Conservation (phyloP, 352 stramenopile genomes). For the Thraustotheca clavata region DNA sequence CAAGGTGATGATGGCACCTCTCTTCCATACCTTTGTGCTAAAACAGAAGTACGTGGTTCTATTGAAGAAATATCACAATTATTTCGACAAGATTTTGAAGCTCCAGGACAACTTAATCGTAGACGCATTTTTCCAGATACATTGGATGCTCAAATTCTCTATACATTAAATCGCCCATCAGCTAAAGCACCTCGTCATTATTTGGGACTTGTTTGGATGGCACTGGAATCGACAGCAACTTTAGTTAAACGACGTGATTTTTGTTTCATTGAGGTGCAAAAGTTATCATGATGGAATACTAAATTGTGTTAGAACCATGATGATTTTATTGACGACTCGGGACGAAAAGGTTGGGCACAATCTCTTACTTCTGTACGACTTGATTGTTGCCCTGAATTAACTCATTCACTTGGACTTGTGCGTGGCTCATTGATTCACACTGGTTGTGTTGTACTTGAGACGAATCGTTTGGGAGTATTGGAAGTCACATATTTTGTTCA, state of each 20-base stretch:
- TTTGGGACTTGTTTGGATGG: constrained; percentile 6
- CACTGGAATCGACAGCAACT: background rate
- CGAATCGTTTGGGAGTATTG: background rate
- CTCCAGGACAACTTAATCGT: background rate
- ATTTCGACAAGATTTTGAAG: constrained; percentile 4
- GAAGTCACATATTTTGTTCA: constrained; percentile 10
- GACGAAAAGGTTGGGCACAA: background rate
- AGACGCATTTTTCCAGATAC: constrained; percentile 3
- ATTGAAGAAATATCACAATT: background rate
- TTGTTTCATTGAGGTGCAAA: constrained; percentile 9
- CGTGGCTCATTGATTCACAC: background rate
- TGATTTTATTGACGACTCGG: constrained; percentile 8
- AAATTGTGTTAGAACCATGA: constrained; percentile 8
- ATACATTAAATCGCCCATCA: background rate
- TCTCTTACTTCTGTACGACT: background rate
- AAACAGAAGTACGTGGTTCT: constrained; percentile 12
- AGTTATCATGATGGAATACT: background rate
- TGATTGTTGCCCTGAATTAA: background rate
- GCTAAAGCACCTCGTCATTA: constrained; percentile 9
- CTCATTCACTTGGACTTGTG: background rate
- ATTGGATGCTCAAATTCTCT: constrained; percentile 4
- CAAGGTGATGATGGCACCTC: background rate
- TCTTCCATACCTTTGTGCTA: constrained; percentile 9
- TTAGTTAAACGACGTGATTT: constrained; percentile 12
- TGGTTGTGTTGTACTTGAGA: constrained; percentile 3